Percentiles rank a stretch among this genome's conserved stretches.
These are phyloP conservation scores for Rhodocollybia butyracea DNA, from an alignment of 768 basidiomycete genomes.

Conservation along the genomic window DNA sequence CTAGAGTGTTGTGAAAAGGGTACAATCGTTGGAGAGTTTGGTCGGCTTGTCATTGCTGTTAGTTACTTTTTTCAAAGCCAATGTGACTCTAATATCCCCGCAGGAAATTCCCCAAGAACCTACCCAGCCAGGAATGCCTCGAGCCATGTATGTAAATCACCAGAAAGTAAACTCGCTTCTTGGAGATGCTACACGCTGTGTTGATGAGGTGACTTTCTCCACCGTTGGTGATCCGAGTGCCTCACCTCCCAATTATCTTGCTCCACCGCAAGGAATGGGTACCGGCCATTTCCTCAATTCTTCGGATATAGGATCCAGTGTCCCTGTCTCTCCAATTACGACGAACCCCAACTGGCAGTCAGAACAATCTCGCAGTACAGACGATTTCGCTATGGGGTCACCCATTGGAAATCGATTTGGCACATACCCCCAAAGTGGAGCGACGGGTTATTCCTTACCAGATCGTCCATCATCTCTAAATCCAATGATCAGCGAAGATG, in stretches of 20 bases:
- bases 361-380: constrained; percentile 15
- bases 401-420: constrained; percentile 52
- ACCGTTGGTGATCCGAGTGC: constrained; percentile 29
- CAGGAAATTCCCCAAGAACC: constrained; percentile 80
- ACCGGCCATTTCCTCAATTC: constrained; percentile 25
- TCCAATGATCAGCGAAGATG: constrained; percentile 14
- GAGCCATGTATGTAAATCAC: constrained; percentile 70
- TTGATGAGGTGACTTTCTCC: constrained; percentile 50
- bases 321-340: constrained; percentile 12
- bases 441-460: constrained; percentile 17
- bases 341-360: neutral
- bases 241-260: constrained; percentile 18
- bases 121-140: constrained; percentile 76
- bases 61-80: constrained; percentile 13
- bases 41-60: constrained; percentile 48
- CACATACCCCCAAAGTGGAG: constrained; percentile 55
- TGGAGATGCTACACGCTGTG: constrained; percentile 56
- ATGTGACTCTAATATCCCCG: neutral
- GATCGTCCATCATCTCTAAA: constrained; percentile 27
- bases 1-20: constrained; percentile 85
- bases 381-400: constrained; percentile 39
- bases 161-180: constrained; percentile 58
- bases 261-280: constrained; percentile 26
- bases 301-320: constrained; percentile 11
- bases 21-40: constrained; percentile 49